Evolutionary conservation across 176 grass and related monocot genomes (phyloP).

Genomic region (Saccharum officinarum): DNA sequence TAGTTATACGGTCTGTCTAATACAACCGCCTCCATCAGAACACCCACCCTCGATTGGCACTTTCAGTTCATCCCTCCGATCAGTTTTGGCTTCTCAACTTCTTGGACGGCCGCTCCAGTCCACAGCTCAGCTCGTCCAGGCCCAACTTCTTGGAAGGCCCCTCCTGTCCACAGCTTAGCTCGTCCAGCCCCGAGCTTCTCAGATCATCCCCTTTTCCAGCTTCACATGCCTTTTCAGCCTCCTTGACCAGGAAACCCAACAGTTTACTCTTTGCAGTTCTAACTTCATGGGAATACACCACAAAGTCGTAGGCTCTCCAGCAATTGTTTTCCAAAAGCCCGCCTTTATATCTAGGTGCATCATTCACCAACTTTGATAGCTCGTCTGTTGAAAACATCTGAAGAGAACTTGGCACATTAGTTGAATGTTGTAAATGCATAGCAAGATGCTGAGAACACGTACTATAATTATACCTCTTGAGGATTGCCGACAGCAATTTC

Average conservation of each 20-base stretch:
- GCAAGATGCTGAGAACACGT: neutral
- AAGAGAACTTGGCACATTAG: neutral
- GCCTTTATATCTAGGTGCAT: neutral
- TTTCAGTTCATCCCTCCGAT: neutral
- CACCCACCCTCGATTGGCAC: too few relatives aligned
- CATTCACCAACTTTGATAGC: neutral
- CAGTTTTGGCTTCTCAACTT: neutral
- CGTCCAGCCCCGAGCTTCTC: neutral
- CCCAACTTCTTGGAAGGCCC: too few relatives aligned
- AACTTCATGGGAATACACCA: neutral
- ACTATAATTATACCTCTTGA: neutral
- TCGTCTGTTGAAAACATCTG: slow-evolving; percentile 17
- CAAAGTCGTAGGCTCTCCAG: neutral
- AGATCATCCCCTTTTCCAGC: neutral
- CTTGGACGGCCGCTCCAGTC: neutral
- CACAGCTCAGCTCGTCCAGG: too few relatives aligned
- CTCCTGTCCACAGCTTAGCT: too few relatives aligned
- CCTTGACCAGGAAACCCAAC: neutral
- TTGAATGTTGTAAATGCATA: neutral
- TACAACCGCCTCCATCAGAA: too few relatives aligned
- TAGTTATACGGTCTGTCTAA: too few relatives aligned
- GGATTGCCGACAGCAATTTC: neutral
- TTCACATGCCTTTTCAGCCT: neutral
- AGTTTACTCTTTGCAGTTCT: neutral
- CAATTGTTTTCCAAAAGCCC: neutral